These are phyloP conservation scores for Candolleomyces aberdarensis DNA, from an alignment of 768 basidiomycete species.

Conservation along the genomic window DNA sequence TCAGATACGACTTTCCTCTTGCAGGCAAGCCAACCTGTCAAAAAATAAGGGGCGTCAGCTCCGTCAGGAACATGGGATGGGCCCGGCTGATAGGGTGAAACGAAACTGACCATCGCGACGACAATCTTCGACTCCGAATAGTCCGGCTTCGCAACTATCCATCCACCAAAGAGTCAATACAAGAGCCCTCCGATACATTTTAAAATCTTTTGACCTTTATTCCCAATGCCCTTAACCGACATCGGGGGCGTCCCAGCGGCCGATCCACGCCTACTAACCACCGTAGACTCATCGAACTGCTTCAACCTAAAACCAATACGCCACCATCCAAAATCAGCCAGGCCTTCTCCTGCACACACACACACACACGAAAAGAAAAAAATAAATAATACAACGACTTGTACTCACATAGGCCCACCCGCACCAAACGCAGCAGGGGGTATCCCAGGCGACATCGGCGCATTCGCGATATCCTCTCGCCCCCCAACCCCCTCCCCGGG, in stretches of 20 bases:
- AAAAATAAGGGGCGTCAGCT: neutral
- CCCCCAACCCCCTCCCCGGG: conserved; percentile 15
- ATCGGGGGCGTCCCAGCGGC: conserved; percentile 75
- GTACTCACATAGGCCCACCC: conserved; percentile 67
- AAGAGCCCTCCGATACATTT: neutral
- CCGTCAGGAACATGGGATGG: too few species aligned
- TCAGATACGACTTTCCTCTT: conserved; percentile 95
- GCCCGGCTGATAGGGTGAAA: neutral
- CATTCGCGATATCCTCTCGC: neutral
- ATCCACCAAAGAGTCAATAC: conserved; percentile 3
- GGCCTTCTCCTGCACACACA: conserved; percentile 2
- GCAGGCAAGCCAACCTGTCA: conserved; percentile 93
- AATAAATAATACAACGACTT: conserved; percentile 1
- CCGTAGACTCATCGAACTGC: conserved; percentile 73
- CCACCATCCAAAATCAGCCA: neutral
- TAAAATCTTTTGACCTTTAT: conserved; percentile 57
- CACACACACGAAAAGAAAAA: neutral
- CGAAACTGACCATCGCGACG: conserved; percentile 77
- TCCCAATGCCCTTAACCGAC: conserved; percentile 86
- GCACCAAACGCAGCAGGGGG: conserved; percentile 68
- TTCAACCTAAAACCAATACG: conserved; percentile 52
- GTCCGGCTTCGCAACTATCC: conserved; percentile 88
- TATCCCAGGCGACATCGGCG: conserved; percentile 36
- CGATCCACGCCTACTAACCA: conserved; percentile 67
- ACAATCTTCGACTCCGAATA: conserved; percentile 99